Conservation (phyloP, 2,329 filamentous ascomycete species). For the Aspergillus eucalypticola region DNA sequence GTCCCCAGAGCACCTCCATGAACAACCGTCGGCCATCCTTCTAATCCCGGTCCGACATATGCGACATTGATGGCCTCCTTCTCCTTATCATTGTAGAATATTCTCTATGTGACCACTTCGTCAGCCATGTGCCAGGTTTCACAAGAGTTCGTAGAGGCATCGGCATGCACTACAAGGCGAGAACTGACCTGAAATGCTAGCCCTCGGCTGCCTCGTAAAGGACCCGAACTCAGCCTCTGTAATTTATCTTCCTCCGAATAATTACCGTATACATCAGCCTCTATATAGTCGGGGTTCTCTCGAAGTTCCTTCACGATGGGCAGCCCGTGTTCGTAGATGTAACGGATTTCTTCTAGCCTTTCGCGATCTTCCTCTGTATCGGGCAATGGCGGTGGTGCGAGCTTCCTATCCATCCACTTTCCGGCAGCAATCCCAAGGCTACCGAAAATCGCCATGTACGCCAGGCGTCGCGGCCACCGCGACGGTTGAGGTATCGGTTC, state of each 20-base stretch:
- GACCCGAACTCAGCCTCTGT: constrained; percentile 41
- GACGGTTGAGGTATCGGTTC: constrained; percentile 21
- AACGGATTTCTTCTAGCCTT: constrained; percentile 31
- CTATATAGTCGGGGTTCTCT: constrained; percentile 41
- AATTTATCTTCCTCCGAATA: constrained; percentile 37
- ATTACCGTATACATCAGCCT: constrained; percentile 41
- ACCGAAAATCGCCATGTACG: constrained; percentile 39
- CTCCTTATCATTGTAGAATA: constrained; percentile 64
- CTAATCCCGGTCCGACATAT: constrained; percentile 64
- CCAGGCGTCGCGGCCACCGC: constrained; percentile 38
- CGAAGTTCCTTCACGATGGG: constrained; percentile 42
- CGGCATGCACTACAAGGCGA: neutral
- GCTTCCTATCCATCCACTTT: constrained; percentile 25
- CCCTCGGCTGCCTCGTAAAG: constrained; percentile 42
- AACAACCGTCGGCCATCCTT: constrained; percentile 70
- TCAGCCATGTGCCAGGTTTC: constrained; percentile 15
- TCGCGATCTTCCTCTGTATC: constrained; percentile 37
- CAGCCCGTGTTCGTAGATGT: constrained; percentile 34
- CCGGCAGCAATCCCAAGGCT: constrained; percentile 31
- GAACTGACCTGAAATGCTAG: constrained; percentile 43
- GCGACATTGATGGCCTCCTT: constrained; percentile 64
- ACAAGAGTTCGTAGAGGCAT: neutral
- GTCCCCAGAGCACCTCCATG: constrained; percentile 72
- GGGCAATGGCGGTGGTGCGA: constrained; percentile 31
- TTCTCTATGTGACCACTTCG: constrained; percentile 49